Evolutionary conservation across 768 basidiomycete species (phyloP).

Genomic region (Candolleomyces aberdarensis): DNA sequence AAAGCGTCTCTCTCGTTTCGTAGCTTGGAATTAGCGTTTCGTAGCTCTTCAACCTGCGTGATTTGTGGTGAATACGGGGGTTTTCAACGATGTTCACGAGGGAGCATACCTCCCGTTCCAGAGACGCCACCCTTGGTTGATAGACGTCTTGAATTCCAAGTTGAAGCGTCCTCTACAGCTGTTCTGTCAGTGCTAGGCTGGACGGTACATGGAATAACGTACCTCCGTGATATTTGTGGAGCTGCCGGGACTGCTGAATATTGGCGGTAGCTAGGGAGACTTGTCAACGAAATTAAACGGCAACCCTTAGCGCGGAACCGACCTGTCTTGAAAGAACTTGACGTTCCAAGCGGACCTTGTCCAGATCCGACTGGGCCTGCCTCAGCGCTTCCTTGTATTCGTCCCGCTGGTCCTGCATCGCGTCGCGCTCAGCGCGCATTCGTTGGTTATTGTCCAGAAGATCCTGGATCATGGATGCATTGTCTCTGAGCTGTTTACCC

Average conservation of each 20-base stretch:
- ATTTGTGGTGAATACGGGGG: background rate
- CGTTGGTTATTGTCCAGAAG: background rate
- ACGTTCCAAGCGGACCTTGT: background rate
- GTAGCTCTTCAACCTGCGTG: slow-evolving; percentile 20
- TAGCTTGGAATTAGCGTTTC: slow-evolving; percentile 12
- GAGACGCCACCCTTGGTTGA: slow-evolving; percentile 6
- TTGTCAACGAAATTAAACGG: too few species aligned
- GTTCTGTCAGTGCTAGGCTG: background rate
- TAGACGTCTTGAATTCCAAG: background rate
- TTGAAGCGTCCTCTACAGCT: background rate
- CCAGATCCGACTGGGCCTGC: background rate
- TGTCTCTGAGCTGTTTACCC: slow-evolving; percentile 1
- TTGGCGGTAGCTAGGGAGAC: too few species aligned
- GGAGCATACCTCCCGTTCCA: slow-evolving; percentile 12
- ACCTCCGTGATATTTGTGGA: background rate
- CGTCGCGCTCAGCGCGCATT: background rate
- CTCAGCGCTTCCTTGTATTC: background rate
- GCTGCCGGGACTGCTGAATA: too few species aligned
- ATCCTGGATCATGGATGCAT: slow-evolving; percentile 4
- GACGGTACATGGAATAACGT: background rate
- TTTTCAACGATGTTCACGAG: background rate
- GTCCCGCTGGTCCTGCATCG: background rate
- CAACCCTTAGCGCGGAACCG: too few species aligned
- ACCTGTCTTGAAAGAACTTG: too few species aligned
- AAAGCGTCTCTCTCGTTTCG: slow-evolving; percentile 20